Evolutionary conservation across 805 yeast species (phyloP).

Genomic region (Myxozyma monticola): DNA sequence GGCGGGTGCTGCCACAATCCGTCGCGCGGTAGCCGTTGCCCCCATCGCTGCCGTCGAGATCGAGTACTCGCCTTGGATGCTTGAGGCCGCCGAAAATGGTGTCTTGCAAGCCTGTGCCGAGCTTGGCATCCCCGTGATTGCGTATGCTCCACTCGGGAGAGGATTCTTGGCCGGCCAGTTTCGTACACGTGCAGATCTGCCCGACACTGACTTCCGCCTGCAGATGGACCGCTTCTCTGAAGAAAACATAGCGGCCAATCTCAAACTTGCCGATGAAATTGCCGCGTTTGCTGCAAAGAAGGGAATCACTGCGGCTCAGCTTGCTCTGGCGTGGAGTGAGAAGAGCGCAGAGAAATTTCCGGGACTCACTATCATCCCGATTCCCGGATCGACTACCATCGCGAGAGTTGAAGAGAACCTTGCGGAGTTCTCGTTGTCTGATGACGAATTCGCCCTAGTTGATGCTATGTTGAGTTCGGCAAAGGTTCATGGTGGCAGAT

Average conservation of each 20-base stretch:
- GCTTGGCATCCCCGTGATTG: conserved; percentile 62
- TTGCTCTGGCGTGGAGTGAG: conserved; percentile 67
- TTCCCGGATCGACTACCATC: conserved; percentile 70
- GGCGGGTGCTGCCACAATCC: conserved; percentile 60
- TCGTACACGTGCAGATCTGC: conserved; percentile 48
- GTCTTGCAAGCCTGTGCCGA: conserved; percentile 60
- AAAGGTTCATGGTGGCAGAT: conserved; percentile 59
- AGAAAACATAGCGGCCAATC: conserved; percentile 58
- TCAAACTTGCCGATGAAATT: conserved; percentile 50
- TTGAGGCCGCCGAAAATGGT: conserved; percentile 62
- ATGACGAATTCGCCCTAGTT: conserved; percentile 58
- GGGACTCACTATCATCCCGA: conserved; percentile 65
- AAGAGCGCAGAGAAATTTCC: conserved; percentile 42
- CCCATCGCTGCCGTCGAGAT: conserved; percentile 72
- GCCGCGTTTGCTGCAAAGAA: conserved; percentile 49
- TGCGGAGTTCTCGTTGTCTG: conserved; percentile 49
- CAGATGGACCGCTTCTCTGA: conserved; percentile 57
- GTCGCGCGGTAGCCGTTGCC: conserved; percentile 53
- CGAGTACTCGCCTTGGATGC: conserved; percentile 70
- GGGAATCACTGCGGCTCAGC: conserved; percentile 58
- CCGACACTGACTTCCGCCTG: conserved; percentile 55
- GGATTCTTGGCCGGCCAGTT: conserved; percentile 72
- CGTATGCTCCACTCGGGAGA: conserved; percentile 82
- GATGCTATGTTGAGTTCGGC: conserved; percentile 47
- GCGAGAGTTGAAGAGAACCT: conserved; percentile 64